Conservation (phyloP, 305 asterid genomes). For the Fraxinus dipetala region DNA sequence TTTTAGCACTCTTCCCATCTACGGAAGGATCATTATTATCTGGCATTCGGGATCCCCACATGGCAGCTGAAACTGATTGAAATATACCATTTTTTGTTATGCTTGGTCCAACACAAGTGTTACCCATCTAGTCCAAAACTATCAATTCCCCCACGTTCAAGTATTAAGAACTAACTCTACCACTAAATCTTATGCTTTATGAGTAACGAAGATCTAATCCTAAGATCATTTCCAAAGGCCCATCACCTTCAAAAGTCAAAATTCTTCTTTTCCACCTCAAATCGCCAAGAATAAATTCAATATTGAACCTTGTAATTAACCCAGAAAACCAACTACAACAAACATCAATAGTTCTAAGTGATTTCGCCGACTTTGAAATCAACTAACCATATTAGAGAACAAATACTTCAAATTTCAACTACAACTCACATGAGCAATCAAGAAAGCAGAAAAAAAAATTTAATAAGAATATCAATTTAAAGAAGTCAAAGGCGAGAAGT, state of each 20-base stretch:
- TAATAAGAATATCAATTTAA: slow-evolving; percentile 20
- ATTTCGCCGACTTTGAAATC: slow-evolving; percentile 26
- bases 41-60: slow-evolving; percentile 61
- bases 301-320: neutral
- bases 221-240: slow-evolving; percentile 24
- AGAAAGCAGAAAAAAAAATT: slow-evolving; percentile 1
- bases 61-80: slow-evolving; percentile 64
- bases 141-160: slow-evolving; percentile 26
- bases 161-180: slow-evolving; percentile 14
- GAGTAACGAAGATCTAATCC: slow-evolving; percentile 35
- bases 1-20: slow-evolving; percentile 34
- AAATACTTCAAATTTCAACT: slow-evolving; percentile 7
- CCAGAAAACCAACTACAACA: neutral
- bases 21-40: slow-evolving; percentile 30
- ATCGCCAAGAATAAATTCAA: slow-evolving; percentile 17
- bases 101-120: slow-evolving; percentile 67
- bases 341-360: neutral
- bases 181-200: slow-evolving; percentile 11
- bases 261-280: slow-evolving; percentile 19
- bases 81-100: slow-evolving; percentile 46
- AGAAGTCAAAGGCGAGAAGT: slow-evolving; percentile 30
- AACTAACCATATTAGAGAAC: neutral
- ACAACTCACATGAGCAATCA: slow-evolving; percentile 18
- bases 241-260: slow-evolving; percentile 22
- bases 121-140: slow-evolving; percentile 48